Conservation (phyloP, 176 grass and related monocot species). For the Phyllostachys edulis region DNA sequence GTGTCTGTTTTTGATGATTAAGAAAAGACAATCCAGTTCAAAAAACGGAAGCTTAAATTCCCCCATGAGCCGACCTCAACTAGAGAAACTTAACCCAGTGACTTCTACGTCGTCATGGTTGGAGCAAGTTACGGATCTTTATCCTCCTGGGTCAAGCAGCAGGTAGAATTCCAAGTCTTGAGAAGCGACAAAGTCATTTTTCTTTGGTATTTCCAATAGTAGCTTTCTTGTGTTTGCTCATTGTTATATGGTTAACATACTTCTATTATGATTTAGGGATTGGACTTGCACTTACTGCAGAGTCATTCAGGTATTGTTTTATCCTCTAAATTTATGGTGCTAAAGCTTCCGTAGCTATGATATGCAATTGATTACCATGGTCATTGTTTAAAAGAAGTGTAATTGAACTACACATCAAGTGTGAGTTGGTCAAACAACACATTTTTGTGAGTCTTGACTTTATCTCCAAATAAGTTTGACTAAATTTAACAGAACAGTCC, state of each 20-base stretch:
- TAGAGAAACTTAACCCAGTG: slow-evolving; percentile 43
- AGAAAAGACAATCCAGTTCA: slow-evolving; percentile 97
- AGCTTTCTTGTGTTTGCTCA: slow-evolving; percentile 21
- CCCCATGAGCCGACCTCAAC: slow-evolving; percentile 34
- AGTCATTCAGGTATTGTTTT: slow-evolving; percentile 65
- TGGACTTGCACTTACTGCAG: slow-evolving; percentile 94
- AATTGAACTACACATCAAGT: slow-evolving; percentile 22
- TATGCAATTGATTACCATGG: slow-evolving; percentile 2
- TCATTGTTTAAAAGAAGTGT: not conserved
- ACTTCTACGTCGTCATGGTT: slow-evolving; percentile 54
- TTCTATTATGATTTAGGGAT: slow-evolving; percentile 63
- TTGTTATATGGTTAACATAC: slow-evolving; percentile 16
- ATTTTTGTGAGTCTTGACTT: not conserved
- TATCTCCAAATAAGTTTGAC: not conserved
- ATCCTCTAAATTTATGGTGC: slow-evolving; percentile 7
- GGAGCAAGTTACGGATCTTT: slow-evolving; percentile 69
- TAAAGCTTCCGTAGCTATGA: slow-evolving; percentile 10
- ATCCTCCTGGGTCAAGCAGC: slow-evolving; percentile 70
- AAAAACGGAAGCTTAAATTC: slow-evolving; percentile 56
- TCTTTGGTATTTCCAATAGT: slow-evolving; percentile 4
- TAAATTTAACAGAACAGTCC: not conserved
- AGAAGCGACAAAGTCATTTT: not conserved
- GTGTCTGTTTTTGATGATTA: slow-evolving; percentile 82
- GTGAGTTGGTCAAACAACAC: slow-evolving; percentile 5
- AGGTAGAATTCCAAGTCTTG: slow-evolving; percentile 51